Conservation (phyloP, 192 early-diverging fungal species). For the Entomortierella lignicola region DNA sequence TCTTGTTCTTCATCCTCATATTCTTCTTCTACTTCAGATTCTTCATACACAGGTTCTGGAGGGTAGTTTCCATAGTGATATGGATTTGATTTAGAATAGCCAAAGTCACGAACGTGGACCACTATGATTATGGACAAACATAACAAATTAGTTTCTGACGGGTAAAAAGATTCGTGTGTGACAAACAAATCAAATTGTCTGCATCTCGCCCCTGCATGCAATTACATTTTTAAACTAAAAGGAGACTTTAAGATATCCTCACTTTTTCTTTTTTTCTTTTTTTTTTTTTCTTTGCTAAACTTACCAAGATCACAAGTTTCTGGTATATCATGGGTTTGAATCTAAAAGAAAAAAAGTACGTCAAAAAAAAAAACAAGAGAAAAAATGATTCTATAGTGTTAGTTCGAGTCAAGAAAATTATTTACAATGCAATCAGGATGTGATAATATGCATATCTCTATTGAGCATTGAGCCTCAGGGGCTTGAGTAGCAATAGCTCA, state of each 20-base stretch:
- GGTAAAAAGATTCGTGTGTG: conserved; percentile 1
- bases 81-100: conserved; percentile 36
- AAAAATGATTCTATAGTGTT: no score
- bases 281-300: conserved; percentile 1
- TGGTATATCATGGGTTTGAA: background rate
- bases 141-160: background rate
- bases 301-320: conserved; percentile 28
- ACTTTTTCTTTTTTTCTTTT: background rate
- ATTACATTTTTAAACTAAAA: background rate
- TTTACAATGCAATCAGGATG: no score
- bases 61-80: conserved; percentile 37
- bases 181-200: conserved; percentile 4
- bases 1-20: conserved; percentile 26
- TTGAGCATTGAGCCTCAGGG: background rate
- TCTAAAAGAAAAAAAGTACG: background rate
- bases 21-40: conserved; percentile 26
- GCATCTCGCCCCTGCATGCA: background rate
- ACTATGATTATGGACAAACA: conserved; percentile 9
- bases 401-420: no score
- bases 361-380: background rate
- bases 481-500: background rate
- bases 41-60: conserved; percentile 27
- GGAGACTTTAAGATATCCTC: background rate
- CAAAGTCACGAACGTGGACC: conserved; percentile 38
- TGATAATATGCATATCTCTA: background rate